Conservation (phyloP, 306 rosid species). For the Biancaea sappan region DNA sequence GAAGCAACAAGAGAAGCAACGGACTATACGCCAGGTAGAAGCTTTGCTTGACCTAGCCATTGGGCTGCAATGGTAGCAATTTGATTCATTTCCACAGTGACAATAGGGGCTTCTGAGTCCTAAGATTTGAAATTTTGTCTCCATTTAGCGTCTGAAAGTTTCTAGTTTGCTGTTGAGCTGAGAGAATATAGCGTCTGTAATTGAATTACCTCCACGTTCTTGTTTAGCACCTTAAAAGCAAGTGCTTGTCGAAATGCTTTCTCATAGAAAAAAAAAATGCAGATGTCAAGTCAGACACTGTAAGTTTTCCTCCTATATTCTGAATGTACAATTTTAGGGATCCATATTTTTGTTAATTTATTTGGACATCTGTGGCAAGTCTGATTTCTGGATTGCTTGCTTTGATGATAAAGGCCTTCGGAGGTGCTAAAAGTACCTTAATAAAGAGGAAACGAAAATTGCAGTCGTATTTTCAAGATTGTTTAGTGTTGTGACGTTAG, state of each 20-base stretch:
- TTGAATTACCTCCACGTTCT: not conserved
- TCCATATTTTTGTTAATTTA: too few species aligned
- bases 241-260: constrained; percentile 7
- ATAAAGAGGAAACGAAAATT: too few species aligned
- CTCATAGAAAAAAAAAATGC: not conserved
- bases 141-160: not conserved
- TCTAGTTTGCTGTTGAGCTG: constrained; percentile 7
- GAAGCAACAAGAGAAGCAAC: constrained; percentile 89
- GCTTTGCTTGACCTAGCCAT: constrained; percentile 79
- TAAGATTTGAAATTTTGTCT: constrained; percentile 1
- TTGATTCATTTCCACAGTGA: not conserved
- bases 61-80: constrained; percentile 65
- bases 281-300: not conserved
- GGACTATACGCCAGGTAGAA: constrained; percentile 69
- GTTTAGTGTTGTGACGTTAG: not conserved
- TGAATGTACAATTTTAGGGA: not conserved
- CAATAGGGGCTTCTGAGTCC: not conserved
- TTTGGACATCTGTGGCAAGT: not conserved
- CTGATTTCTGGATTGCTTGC: not conserved
- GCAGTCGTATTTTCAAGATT: not conserved
- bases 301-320: too few species aligned
- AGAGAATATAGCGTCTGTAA: constrained; percentile 17
- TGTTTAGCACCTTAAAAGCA: not conserved
- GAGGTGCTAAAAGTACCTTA: not conserved
- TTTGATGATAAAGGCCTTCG: not conserved